These are phyloP conservation scores for Francoa sonchifolia DNA, from an alignment of 441 rosid species.

Conservation along the genomic window DNA sequence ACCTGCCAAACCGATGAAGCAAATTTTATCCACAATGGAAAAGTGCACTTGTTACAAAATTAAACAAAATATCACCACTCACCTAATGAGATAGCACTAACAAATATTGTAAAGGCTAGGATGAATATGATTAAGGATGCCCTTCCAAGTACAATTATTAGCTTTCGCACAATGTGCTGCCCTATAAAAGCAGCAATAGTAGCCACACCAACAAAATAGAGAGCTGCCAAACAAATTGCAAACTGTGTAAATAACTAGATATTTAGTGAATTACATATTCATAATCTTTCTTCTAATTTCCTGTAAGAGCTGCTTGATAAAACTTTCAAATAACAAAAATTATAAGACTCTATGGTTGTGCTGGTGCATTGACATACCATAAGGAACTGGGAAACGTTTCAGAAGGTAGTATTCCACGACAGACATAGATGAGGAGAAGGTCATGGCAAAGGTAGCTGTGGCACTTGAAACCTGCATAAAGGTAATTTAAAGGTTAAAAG, in stretches of 20 bases:
- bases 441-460: constrained; percentile 70
- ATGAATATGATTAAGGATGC: constrained; percentile 67
- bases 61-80: constrained; percentile 1
- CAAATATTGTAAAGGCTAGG: constrained; percentile 46
- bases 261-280: neutral
- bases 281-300: no score
- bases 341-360: no score
- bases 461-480: constrained; percentile 55
- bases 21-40: neutral
- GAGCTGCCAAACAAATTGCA: constrained; percentile 25
- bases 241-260: neutral
- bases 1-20: constrained; percentile 20
- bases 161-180: constrained; percentile 45
- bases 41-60: neutral
- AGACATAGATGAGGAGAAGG: constrained; percentile 66
- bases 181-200: constrained; percentile 44
- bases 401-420: constrained; percentile 68
- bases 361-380: constrained; percentile 22
- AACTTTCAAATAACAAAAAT: no score
- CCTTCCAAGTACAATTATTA: constrained; percentile 37
- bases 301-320: no score
- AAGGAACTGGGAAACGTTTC: constrained; percentile 60
- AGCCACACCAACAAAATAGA: constrained; percentile 41
- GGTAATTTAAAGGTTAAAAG: neutral
- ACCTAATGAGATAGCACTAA: constrained; percentile 59